Base-by-base conservation (phyloP, 805 yeast genomes). In the Metschnikowia kunwiensis region DNA sequence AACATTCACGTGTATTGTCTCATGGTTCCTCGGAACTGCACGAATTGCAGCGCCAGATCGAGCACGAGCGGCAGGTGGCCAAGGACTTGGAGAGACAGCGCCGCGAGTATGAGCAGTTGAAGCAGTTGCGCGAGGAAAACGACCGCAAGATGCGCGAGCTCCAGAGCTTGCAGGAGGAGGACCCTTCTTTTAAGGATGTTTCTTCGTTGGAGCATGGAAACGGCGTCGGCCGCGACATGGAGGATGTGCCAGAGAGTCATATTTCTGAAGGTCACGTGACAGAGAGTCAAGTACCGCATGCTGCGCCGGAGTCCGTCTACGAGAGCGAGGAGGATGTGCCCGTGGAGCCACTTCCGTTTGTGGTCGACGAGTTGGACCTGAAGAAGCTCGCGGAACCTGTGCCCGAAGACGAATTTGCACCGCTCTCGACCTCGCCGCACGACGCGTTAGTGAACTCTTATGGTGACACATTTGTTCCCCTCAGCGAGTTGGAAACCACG, bases 11-110 rank as follows among this genome's bases (percentile, higher is more conserved):
- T n/a, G 22, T 14, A 6, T 19, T 15, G 19, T 29, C 38, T 8
- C 51, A 50, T n/a, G 60, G 57, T n/a, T 24, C 37, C 7, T 32
- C 39, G 49, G 36, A 58, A 55, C 44, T 53, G 30, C 46, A 53
- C 38, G 57, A 42, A 27, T 49, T 68, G 18, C 58, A 63, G 38
- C 46, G 56, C 36, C 61, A 69, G 46, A 54, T 70, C 14, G 65
- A 58, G 30, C 48, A 62, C 38, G 75, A 73, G 44, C 61, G 61
- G 49, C 53, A 50, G 13, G 40, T 60, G 36, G 68, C 69, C 16
- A 57, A 55, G 27, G 58, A 64, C 38, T 47, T 70, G 34, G 76
- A 70, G 45, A 39, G 44, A 13, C 58, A 61, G 40, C 61, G 65
- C 24, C 45, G 58, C 20, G 68, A 65, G 36, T 65, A 58, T 41